A percentile compares a stretch with the other conserved stretches of the same genome.
phyloP scores from a whole-genome alignment of 495 filamentous ascomycete genomes.

The Hapsidospora chrysogenum region DNA sequence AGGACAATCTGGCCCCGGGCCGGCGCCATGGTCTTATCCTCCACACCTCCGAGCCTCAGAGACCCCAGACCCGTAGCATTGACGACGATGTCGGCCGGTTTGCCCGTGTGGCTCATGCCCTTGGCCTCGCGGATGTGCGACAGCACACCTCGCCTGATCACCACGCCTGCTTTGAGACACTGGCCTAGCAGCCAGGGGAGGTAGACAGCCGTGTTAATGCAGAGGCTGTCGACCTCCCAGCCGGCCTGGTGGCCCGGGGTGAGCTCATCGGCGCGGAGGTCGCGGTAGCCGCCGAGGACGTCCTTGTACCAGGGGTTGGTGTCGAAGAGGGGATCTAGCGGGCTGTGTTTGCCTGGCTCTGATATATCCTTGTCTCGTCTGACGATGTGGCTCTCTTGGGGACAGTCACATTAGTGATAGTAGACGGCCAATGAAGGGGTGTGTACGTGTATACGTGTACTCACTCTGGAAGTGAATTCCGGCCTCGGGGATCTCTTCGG shows the following conservation, averaged over 20 bases:
- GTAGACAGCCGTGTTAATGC: constrained; percentile 82
- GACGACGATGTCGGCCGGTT: constrained; percentile 52
- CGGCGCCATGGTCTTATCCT: constrained; percentile 57
- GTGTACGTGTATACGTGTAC: constrained; percentile 1
- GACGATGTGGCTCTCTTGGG: constrained; percentile 23
- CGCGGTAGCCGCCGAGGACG: constrained; percentile 52
- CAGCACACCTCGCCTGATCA: constrained; percentile 40
- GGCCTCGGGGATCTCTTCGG: constrained; percentile 60
- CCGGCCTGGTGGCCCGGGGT: constrained; percentile 46
- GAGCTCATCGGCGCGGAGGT: constrained; percentile 37
- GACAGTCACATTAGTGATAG: too few species aligned
- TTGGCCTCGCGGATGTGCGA: constrained; percentile 60
- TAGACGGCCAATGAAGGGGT: neutral
- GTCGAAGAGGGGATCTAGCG: constrained; percentile 38
- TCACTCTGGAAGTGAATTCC: constrained; percentile 77
- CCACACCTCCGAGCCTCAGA: constrained; percentile 62
- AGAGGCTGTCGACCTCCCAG: constrained; percentile 63
- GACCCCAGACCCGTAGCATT: constrained; percentile 79
- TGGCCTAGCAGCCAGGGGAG: constrained; percentile 68
- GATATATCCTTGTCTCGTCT: constrained; percentile 22
- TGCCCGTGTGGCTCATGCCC: constrained; percentile 41
- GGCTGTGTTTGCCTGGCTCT: constrained; percentile 5
- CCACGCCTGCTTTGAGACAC: constrained; percentile 52
- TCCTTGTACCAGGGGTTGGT: constrained; percentile 71
- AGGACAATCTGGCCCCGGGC: constrained; percentile 77